Evolutionary conservation across 345 rosid species (phyloP).

Genomic region (Erodium maritimum): DNA sequence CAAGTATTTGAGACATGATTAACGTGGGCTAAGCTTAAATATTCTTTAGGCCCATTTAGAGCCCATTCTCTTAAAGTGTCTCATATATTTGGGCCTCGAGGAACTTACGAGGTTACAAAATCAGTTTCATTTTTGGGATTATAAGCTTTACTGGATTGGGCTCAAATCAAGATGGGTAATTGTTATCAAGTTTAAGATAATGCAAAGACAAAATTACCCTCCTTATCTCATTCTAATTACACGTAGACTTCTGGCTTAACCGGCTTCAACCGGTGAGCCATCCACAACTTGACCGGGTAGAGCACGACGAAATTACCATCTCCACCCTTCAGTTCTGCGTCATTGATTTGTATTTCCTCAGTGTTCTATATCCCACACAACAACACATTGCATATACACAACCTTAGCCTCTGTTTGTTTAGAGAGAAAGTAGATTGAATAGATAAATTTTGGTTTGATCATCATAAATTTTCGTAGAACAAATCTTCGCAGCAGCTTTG

Average conservation of each 20-base stretch:
- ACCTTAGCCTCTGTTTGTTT: slow-evolving; percentile 1
- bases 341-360: not conserved
- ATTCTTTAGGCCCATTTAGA: too few species aligned
- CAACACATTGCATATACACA: not conserved
- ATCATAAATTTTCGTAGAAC: not conserved
- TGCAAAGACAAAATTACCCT: not conserved
- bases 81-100: too few species aligned
- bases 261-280: not conserved
- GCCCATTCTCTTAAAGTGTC: too few species aligned
- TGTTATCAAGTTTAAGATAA: too few species aligned
- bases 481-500: not conserved
- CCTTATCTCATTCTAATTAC: not conserved
- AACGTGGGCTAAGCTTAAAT: too few species aligned
- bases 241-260: not conserved
- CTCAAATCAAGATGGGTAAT: too few species aligned
- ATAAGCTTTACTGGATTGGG: too few species aligned
- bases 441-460: not conserved
- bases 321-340: not conserved
- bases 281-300: not conserved
- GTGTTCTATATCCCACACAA: not conserved
- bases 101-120: too few species aligned
- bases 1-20: too few species aligned
- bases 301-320: not conserved
- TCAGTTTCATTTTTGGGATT: too few species aligned
- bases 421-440: not conserved